Conservation (phyloP, 31 red algal genomes). For the Odonthalia washingtoniensis region DNA sequence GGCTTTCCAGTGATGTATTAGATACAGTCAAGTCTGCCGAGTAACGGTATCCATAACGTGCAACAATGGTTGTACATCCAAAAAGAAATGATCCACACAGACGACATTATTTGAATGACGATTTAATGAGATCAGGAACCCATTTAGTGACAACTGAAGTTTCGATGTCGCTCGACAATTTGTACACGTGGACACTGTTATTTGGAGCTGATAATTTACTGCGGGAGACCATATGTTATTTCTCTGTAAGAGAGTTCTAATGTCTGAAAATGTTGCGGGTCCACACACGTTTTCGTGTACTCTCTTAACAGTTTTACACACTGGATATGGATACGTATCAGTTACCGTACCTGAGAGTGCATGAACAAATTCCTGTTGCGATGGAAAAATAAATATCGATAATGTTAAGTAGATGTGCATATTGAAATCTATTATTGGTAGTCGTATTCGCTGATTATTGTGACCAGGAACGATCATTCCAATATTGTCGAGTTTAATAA, state of each 20-base stretch:
- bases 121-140: neutral
- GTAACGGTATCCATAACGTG: conserved; percentile 41
- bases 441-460: neutral
- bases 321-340: neutral
- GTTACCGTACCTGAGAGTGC: neutral
- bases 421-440: too few species aligned
- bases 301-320: conserved; percentile 22
- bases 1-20: neutral
- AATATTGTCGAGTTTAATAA: neutral
- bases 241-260: conserved; percentile 26
- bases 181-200: neutral
- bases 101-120: neutral
- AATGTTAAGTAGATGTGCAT: conserved; percentile 22
- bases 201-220: neutral
- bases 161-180: neutral
- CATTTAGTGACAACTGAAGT: neutral
- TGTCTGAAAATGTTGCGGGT: conserved; percentile 23
- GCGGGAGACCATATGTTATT: conserved; percentile 19
- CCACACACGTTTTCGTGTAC: conserved; percentile 51
- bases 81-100: neutral
- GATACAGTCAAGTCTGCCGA: neutral
- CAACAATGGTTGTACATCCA: neutral
- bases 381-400: neutral
- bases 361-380: neutral
- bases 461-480: neutral